Percentiles rank a stretch among this genome's conserved stretches.
These are phyloP conservation scores for Suillus luteus DNA, from an alignment of 768 basidiomycete genomes.

Conservation along the genomic window DNA sequence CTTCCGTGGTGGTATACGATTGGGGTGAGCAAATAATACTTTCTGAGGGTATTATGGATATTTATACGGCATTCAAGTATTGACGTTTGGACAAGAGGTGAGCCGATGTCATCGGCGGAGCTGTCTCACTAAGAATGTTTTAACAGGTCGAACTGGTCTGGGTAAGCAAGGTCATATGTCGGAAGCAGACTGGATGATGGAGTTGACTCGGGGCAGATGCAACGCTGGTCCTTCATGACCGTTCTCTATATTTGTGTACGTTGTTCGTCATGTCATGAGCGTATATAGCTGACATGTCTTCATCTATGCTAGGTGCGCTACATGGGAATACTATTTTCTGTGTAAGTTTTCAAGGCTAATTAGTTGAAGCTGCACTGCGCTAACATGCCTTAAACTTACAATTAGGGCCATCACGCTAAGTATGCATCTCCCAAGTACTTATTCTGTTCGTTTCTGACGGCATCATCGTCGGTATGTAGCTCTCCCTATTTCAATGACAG, in stretches of 20 bases:
- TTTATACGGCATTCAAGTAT: background rate
- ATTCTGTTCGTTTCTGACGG: background rate
- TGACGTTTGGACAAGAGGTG: background rate
- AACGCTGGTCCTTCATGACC: background rate
- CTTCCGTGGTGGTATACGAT: background rate
- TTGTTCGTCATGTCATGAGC: background rate
- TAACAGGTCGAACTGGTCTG: background rate
- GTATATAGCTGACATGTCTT: background rate
- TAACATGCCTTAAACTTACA: background rate
- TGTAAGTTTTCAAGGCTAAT: background rate
- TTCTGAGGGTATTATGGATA: background rate
- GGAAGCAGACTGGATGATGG: background rate
- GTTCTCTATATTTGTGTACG: background rate
- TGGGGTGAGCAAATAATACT: background rate
- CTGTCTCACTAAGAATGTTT: background rate
- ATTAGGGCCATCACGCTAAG: background rate
- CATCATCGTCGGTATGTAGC: background rate
- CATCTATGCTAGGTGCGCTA: background rate
- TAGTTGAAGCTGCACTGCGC: background rate
- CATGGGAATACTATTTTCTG: background rate
- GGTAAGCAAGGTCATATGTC: background rate
- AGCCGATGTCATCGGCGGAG: background rate
- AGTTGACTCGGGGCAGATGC: background rate
- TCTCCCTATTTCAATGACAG: background rate
- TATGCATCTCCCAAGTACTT: background rate